A percentile compares a stretch with the other conserved stretches of the same genome.
These are phyloP conservation scores for Gymnopus androsaceus DNA, from an alignment of 1,284 basidiomycete genomes.

Conservation along the genomic window DNA sequence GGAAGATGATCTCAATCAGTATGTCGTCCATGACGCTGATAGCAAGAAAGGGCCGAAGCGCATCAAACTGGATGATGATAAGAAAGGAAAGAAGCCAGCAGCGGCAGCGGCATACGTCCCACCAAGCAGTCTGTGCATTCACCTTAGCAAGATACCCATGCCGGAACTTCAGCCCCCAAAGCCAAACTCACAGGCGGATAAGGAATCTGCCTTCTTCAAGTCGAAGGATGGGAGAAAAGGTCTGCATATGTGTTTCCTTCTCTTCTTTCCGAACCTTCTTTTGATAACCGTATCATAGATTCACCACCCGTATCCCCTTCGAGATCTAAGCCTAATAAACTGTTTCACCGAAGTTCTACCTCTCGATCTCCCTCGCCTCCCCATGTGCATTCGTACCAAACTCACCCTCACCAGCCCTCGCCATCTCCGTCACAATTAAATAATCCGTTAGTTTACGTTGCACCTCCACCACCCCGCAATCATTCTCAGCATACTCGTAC, in stretches of 20 bases:
- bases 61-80: conserved; percentile 67
- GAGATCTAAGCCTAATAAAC: conserved; percentile 3
- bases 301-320: conserved; percentile 5
- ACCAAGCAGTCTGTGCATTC: conserved; percentile 65
- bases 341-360: conserved; percentile 15
- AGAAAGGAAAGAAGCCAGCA: conserved; percentile 37
- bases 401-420: conserved; percentile 39
- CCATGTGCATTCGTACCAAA: conserved; percentile 27
- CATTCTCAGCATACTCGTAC: neutral
- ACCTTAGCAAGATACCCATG: conserved; percentile 82
- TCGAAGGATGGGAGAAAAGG: conserved; percentile 24
- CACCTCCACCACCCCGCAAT: conserved; percentile 31
- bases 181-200: conserved; percentile 8
- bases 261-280: neutral
- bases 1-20: conserved; percentile 73
- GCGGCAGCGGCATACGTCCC: conserved; percentile 56
- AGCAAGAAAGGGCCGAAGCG: conserved; percentile 57
- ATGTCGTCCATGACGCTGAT: conserved; percentile 68
- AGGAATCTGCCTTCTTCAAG: conserved; percentile 29
- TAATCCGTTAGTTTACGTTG: conserved; percentile 43
- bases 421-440: conserved; percentile 48
- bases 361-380: conserved; percentile 18
- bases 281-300: neutral
- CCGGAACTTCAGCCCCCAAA: conserved; percentile 69
- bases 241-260: neutral